phyloP scores from a whole-genome alignment of 306 rosid species.

The Nissolia schottii region DNA sequence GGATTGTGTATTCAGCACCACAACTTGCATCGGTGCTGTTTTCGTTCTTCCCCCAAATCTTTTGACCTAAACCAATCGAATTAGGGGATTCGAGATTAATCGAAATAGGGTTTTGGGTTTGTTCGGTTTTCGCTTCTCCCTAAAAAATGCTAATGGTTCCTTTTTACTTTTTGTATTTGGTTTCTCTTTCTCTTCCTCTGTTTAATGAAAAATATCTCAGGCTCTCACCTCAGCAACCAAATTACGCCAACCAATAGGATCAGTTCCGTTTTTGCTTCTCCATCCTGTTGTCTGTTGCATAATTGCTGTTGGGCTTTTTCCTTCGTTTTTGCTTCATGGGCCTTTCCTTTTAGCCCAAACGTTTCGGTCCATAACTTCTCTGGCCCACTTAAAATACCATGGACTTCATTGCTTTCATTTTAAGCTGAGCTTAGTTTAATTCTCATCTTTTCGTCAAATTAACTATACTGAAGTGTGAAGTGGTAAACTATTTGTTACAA shows the following conservation, averaged over 20 bases:
- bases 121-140: too few relatives aligned
- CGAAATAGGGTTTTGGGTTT: neutral
- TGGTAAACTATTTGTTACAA: too few relatives aligned
- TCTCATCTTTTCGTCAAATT: too few relatives aligned
- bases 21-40: constrained; percentile 44
- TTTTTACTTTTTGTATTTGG: neutral
- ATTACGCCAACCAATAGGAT: neutral
- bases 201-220: too few relatives aligned
- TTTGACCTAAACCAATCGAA: neutral
- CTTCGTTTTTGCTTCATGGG: neutral
- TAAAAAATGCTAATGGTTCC: too few relatives aligned
- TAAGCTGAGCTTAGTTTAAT: too few relatives aligned
- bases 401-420: too few relatives aligned
- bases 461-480: too few relatives aligned
- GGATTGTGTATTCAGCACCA: constrained; percentile 48
- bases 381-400: neutral
- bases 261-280: neutral
- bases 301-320: neutral
- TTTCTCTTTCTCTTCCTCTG: neutral
- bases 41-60: neutral
- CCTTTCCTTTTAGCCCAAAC: neutral
- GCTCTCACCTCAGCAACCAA: constrained; percentile 9
- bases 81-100: neutral
- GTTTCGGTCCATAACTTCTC: neutral
- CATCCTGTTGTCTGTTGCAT: neutral